phyloP scores from a whole-genome alignment of 164 flowering plant genomes.

The Cinnamomum chago region DNA sequence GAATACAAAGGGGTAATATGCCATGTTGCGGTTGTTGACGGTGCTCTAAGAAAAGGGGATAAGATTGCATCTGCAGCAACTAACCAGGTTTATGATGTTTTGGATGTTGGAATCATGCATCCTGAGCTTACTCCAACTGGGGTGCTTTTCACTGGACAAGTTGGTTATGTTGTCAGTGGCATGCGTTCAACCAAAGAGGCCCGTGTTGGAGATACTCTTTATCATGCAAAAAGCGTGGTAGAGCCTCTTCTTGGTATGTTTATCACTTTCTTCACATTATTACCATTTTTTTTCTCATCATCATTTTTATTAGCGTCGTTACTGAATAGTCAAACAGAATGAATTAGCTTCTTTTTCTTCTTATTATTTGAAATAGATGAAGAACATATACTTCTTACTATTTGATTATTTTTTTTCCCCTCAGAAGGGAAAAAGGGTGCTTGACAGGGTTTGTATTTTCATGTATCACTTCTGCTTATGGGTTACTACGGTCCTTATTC shows the following conservation, averaged over 20 bases:
- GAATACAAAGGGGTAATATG: conserved; percentile 97
- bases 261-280: neutral
- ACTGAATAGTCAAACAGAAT: too few relatives aligned
- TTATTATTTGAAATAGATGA: too few relatives aligned
- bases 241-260: conserved; percentile 83
- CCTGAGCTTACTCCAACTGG: conserved; percentile 91
- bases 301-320: too few relatives aligned
- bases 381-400: too few relatives aligned
- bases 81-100: conserved; percentile 69
- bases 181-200: conserved; percentile 98
- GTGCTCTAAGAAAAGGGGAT: conserved; percentile 74
- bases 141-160: conserved; percentile 86
- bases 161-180: conserved; percentile 88
- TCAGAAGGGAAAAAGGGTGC: too few relatives aligned
- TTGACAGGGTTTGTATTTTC: too few relatives aligned
- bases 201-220: conserved; percentile 87
- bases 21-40: conserved; percentile 98
- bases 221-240: conserved; percentile 42
- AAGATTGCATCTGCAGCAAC: conserved; percentile 85
- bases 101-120: conserved; percentile 93
- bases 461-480: too few relatives aligned
- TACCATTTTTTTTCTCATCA: neutral
- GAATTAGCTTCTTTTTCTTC: too few relatives aligned
- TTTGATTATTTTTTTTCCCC: too few relatives aligned
- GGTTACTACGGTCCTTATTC: too few relatives aligned